Percentiles rank a stretch among this genome's conserved stretches.
Conservation (phyloP, 352 stramenopile genomes). For the Elongisporangium prolatum region DNA sequence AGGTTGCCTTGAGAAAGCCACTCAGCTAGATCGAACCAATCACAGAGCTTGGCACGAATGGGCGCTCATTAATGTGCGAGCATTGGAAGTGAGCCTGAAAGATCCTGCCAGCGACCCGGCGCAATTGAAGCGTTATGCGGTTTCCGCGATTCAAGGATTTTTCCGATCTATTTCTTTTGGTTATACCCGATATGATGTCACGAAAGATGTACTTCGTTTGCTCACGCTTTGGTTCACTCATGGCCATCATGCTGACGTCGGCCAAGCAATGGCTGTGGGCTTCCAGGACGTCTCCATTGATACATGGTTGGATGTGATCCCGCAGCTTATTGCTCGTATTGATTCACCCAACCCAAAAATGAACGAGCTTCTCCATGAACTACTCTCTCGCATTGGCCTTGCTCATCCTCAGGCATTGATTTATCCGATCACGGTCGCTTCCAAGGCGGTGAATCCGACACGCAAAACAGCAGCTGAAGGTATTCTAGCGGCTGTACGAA, state of each 20-base stretch:
- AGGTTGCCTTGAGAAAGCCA: constrained; percentile 76
- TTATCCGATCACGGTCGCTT: constrained; percentile 97
- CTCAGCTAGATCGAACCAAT: constrained; percentile 83
- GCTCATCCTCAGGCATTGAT: constrained; percentile 98
- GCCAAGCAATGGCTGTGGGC: constrained; percentile 70
- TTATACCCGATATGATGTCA: constrained; percentile 90
- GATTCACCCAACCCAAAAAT: constrained; percentile 77
- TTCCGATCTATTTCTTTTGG: constrained; percentile 97
- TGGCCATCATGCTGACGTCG: constrained; percentile 89
- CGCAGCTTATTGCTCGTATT: constrained; percentile 95
- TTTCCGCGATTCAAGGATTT: constrained; percentile 96
- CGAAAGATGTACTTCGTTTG: constrained; percentile 98
- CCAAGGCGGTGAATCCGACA: constrained; percentile 93
- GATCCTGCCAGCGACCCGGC: constrained; percentile 19
- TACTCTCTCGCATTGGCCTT: constrained; percentile 91
- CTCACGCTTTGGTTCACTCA: constrained; percentile 99
- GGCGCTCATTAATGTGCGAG: constrained; percentile 97
- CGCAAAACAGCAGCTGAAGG: constrained; percentile 90
- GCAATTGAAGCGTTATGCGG: constrained; percentile 67
- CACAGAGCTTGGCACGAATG: constrained; percentile 99
- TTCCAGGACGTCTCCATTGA: constrained; percentile 95
- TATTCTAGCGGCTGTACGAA: constrained; percentile 93
- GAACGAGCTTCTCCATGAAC: constrained; percentile 72
- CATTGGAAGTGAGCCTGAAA: constrained; percentile 40
- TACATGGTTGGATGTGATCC: constrained; percentile 98